These are phyloP conservation scores for Neospora caninum DNA, from an alignment of 169 alveolate species.

Conservation along the genomic window DNA sequence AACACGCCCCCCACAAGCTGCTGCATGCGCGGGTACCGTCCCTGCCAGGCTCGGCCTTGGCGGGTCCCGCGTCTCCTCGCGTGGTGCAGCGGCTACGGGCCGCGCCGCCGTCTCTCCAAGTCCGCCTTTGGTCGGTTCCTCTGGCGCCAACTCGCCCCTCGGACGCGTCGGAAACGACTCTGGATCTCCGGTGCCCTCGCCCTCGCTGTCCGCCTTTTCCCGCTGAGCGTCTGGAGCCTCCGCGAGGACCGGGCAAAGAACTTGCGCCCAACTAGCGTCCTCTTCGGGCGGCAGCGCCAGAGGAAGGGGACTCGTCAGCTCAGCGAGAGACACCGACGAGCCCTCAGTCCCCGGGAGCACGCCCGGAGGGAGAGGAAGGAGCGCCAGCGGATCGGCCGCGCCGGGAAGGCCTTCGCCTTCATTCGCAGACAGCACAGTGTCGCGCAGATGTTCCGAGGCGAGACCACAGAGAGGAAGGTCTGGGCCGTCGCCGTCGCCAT, in stretches of 20 bases:
- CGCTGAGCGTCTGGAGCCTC: neutral
- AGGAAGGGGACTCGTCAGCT: conserved; percentile 12
- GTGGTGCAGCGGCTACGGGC: too few relatives aligned
- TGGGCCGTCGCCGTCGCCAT: too few relatives aligned
- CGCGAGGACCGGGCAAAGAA: neutral
- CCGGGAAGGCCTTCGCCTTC: too few relatives aligned
- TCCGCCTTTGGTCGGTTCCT: neutral
- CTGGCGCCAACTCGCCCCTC: neutral
- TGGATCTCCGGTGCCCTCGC: neutral
- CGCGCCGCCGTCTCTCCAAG: neutral
- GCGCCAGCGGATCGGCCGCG: neutral
- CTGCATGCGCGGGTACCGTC: conserved; percentile 16
- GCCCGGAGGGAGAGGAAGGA: neutral
- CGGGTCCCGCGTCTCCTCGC: too few relatives aligned
- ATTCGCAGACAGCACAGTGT: too few relatives aligned
- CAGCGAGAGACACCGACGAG: neutral
- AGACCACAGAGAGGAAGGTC: too few relatives aligned
- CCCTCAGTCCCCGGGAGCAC: neutral
- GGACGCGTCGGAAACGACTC: neutral
- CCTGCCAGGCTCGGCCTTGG: neutral
- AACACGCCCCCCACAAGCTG: neutral
- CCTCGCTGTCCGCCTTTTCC: neutral
- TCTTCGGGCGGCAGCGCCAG: conserved; percentile 41
- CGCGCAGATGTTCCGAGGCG: too few relatives aligned
- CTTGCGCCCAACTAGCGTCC: conserved; percentile 18